Evolutionary conservation across 192 early-diverging fungal genomes (phyloP), one percentile per base, ranked within the genome.

Genomic region (Phycomyces nitens): DNA sequence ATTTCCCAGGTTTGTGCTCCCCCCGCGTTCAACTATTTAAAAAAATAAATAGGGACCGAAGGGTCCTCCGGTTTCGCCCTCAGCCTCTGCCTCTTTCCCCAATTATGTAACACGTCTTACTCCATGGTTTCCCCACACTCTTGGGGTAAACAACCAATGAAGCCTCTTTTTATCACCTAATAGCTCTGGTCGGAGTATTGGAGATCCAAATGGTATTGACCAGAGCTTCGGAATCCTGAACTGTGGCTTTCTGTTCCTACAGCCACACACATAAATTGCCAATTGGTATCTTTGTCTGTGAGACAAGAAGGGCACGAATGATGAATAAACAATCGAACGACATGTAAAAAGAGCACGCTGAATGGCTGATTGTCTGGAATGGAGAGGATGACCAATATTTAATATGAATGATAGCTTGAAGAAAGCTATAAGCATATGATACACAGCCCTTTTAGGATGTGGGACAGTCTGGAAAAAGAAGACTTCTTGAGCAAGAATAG

Each of bases 11-110:
- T 2, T 47, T 47, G 4, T 47, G 29, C 7, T 2, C 44, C 3
- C 44, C 18, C 44, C 44, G 12, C 18, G 44, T 47, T 47, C 44
- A 7, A 18, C 2, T 47, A 34, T 7, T 34, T 34, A 5, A 34
- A 34, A 14, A 47, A 47, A 47, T n/a, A 47, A 47, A 47, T 47
- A 47, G 44, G 44, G 44, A 47, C 44, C 44, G 44, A 47, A 47
- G 44, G 44, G 44, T 47, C 44, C 44, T 47, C 44, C 44, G 44
- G 44, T 47, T 47, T 47, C 44, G 18, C 18, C 44, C 44, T 47
- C 44, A 47, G 44, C 11, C 44, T 47, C 29, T 34, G 7, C 29
- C 3, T 47, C 12, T 11, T 47, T 11, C 18, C 44, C 44, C 18
- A 14, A 47, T 47, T 47, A 47, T 47, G 44, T 47, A 47, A 47